Evolutionary conservation across 352 stramenopile species (phyloP).

Genomic region (Pythium biforme): DNA sequence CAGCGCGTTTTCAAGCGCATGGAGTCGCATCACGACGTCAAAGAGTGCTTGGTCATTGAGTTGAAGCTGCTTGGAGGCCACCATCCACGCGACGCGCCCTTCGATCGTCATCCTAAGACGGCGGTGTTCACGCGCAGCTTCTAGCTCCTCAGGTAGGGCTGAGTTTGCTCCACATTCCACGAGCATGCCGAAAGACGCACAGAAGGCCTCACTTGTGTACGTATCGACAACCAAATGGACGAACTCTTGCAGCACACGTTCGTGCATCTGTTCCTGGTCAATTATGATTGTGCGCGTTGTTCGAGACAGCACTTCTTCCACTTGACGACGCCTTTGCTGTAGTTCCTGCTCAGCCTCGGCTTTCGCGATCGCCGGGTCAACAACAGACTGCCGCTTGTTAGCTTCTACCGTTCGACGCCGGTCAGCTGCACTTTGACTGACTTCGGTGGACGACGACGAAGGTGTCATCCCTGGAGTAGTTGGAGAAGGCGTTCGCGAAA

Average conservation of each 20-base stretch:
- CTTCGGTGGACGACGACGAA: constrained; percentile 2
- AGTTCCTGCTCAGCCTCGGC: constrained; percentile 13
- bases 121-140: constrained; percentile 2
- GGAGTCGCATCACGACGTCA: neutral
- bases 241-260: constrained; percentile 13
- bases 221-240: constrained; percentile 9
- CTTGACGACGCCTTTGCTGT: constrained; percentile 3
- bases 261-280: constrained; percentile 18
- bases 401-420: neutral
- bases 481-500: neutral
- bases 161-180: neutral
- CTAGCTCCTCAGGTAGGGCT: constrained; percentile 2
- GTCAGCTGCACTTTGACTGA: constrained; percentile 1
- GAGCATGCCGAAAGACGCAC: neutral
- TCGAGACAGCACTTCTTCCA: constrained; percentile 6
- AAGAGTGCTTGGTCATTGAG: constrained; percentile 10
- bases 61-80: constrained; percentile 10
- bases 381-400: constrained; percentile 9
- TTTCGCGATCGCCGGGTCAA: constrained; percentile 15
- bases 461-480: constrained; percentile 3
- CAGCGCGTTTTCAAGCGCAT: constrained; percentile 1
- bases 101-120: constrained; percentile 3
- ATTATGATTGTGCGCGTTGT: constrained; percentile 11
- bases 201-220: constrained; percentile 2
- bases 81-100: constrained; percentile 20